Percentiles rank a stretch among this genome's conserved stretches.
Evolutionary conservation across 176 grass and related monocot genomes (phyloP).

Genomic region (Secale cereale): DNA sequence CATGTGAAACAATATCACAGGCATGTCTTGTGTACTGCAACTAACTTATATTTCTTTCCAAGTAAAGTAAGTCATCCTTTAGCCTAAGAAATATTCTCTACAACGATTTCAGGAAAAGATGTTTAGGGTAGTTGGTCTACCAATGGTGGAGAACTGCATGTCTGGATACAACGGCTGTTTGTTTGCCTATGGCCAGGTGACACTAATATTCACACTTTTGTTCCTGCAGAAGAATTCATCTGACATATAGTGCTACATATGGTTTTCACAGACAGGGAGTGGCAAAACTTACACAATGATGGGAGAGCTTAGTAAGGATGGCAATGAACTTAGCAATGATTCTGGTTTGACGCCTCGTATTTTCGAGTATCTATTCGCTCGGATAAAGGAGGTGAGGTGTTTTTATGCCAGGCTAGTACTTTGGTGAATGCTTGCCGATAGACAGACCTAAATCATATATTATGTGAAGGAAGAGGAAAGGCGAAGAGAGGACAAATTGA

Average conservation of each 20-base stretch:
- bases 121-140: slow-evolving; percentile 74
- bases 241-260: slow-evolving; percentile 8
- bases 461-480: slow-evolving; percentile 76
- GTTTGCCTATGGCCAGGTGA: slow-evolving; percentile 96
- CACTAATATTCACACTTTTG: background rate
- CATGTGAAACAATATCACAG: slow-evolving; percentile 86
- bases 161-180: slow-evolving; percentile 97
- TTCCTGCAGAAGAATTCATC: background rate
- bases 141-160: slow-evolving; percentile 97
- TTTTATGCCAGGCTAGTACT: background rate
- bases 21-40: slow-evolving; percentile 28
- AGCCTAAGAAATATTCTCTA: slow-evolving; percentile 19
- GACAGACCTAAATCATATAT: background rate
- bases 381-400: slow-evolving; percentile 72
- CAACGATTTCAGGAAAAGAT: slow-evolving; percentile 60
- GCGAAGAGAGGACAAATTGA: slow-evolving; percentile 58
- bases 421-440: background rate
- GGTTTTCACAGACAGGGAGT: slow-evolving; percentile 64
- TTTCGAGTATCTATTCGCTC: slow-evolving; percentile 77
- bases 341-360: slow-evolving; percentile 88
- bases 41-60: slow-evolving; percentile 12
- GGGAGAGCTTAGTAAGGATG: slow-evolving; percentile 66
- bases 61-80: background rate
- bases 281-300: slow-evolving; percentile 96
- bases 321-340: slow-evolving; percentile 45